These are phyloP conservation scores for Pythium oligandrum DNA, from an alignment of 352 stramenopile genomes.

Conservation along the genomic window DNA sequence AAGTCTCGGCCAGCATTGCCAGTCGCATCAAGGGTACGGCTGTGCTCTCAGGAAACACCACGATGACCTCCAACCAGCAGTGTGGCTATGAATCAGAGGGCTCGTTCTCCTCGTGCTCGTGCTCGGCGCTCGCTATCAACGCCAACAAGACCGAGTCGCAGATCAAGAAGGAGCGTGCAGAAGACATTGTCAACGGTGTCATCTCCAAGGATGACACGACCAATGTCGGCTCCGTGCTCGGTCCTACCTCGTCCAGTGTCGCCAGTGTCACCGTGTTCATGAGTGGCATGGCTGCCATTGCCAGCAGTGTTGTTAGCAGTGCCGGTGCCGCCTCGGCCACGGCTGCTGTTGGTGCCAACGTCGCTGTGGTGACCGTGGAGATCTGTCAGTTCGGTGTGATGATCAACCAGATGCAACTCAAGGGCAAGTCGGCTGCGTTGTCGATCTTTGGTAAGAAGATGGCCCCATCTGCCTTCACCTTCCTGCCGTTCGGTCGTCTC, in stretches of 20 bases:
- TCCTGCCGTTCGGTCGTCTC: constrained; percentile 69
- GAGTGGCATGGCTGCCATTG: constrained; percentile 66
- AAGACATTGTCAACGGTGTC: constrained; percentile 35
- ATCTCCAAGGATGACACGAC: constrained; percentile 68
- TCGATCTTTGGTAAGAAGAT: constrained; percentile 70
- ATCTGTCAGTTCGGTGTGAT: constrained; percentile 79
- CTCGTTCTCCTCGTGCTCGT: constrained; percentile 67
- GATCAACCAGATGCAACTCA: constrained; percentile 68
- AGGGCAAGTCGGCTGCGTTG: constrained; percentile 67
- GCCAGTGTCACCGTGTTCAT: constrained; percentile 65
- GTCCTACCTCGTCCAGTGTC: constrained; percentile 61
- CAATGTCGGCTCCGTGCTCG: constrained; percentile 48
- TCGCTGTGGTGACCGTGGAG: constrained; percentile 70
- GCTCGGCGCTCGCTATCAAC: constrained; percentile 52
- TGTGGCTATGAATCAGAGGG: constrained; percentile 55
- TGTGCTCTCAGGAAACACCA: constrained; percentile 55
- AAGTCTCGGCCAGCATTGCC: constrained; percentile 31
- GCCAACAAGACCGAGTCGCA: constrained; percentile 36
- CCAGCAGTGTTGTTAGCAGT: constrained; percentile 43
- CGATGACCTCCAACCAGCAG: constrained; percentile 48
- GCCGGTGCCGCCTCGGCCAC: constrained; percentile 39
- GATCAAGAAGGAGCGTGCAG: constrained; percentile 58
- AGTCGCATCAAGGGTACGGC: constrained; percentile 26
- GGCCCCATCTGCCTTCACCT: constrained; percentile 69
- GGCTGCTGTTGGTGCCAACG: constrained; percentile 47